A percentile compares a stretch with the other conserved stretches of the same genome.
Evolutionary conservation across 2,329 filamentous ascomycete genomes (phyloP).

Genomic region (Colletotrichum neosansevieriae): DNA sequence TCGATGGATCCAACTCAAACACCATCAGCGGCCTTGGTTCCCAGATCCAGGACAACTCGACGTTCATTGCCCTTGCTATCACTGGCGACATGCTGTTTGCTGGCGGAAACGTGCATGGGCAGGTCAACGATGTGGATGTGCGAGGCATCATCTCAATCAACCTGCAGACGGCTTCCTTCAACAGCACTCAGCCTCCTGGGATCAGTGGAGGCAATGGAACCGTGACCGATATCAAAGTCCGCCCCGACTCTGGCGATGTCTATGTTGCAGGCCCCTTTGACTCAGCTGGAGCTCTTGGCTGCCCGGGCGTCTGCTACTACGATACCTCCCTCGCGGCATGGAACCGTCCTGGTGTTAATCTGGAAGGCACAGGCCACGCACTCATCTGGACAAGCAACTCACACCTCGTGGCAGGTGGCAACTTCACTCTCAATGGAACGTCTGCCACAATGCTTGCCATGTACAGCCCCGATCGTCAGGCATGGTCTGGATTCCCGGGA

Average conservation of each 20-base stretch:
- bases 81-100: conserved; percentile 79
- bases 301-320: conserved; percentile 85
- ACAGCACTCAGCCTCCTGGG: conserved; percentile 77
- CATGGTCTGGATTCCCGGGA: conserved; percentile 74
- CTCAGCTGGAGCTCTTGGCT: conserved; percentile 85
- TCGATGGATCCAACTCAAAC: conserved; percentile 79
- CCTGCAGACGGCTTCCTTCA: conserved; percentile 72
- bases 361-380: conserved; percentile 77
- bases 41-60: conserved; percentile 77
- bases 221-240: conserved; percentile 81
- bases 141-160: conserved; percentile 86
- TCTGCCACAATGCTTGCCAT: conserved; percentile 73
- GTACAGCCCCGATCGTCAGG: conserved; percentile 76
- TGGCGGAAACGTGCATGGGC: conserved; percentile 83
- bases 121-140: conserved; percentile 70
- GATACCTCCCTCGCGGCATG: conserved; percentile 79
- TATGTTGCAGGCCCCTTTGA: conserved; percentile 89
- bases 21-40: conserved; percentile 76
- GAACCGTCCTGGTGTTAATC: conserved; percentile 79
- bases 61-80: conserved; percentile 78
- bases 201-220: conserved; percentile 77
- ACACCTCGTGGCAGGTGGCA: conserved; percentile 81
- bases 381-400: conserved; percentile 83
- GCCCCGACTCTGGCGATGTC: conserved; percentile 77
- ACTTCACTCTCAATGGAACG: conserved; percentile 76